Conservation (phyloP, 2,329 filamentous ascomycete genomes). For the Pseudogymnoascus sp. region DNA sequence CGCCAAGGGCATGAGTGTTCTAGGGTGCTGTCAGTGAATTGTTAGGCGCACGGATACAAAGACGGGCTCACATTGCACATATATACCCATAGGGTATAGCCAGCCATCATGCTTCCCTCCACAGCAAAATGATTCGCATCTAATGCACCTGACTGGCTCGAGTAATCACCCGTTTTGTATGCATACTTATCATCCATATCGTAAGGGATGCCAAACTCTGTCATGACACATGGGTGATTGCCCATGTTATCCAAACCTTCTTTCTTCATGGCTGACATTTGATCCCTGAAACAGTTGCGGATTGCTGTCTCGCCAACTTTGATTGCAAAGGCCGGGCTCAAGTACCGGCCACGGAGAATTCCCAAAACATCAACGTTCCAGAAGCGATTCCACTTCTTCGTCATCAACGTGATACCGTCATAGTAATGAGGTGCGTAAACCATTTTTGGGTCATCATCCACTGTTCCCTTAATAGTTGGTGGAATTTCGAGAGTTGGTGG, state of each 20-base stretch:
- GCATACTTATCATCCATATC: conserved; percentile 97
- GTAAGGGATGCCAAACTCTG: conserved; percentile 95
- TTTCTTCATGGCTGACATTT: conserved; percentile 72
- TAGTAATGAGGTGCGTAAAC: conserved; percentile 95
- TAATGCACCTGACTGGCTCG: conserved; percentile 83
- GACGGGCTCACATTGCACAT: conserved; percentile 52
- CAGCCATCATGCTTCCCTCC: conserved; percentile 75
- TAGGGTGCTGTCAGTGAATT: conserved; percentile 30
- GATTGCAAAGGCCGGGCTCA: conserved; percentile 83
- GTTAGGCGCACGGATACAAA: not conserved
- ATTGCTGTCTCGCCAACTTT: conserved; percentile 91
- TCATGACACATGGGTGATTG: conserved; percentile 80
- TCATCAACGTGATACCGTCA: conserved; percentile 92
- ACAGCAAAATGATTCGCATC: conserved; percentile 94
- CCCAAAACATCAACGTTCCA: conserved; percentile 98
- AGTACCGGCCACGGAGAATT: conserved; percentile 79
- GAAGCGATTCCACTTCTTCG: conserved; percentile 95
- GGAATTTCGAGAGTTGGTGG: conserved; percentile 88
- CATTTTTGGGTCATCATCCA: conserved; percentile 82
- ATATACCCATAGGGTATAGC: conserved; percentile 88
- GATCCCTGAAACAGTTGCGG: conserved; percentile 84
- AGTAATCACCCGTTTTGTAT: conserved; percentile 92
- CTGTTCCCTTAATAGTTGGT: conserved; percentile 76
- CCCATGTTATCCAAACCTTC: conserved; percentile 88
- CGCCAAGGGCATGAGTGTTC: conserved; percentile 84